Percentiles rank a stretch among this genome's conserved stretches.
Evolutionary conservation across 2,329 filamentous ascomycete species (phyloP).

Genomic region (Dactylellina drechsleri): DNA sequence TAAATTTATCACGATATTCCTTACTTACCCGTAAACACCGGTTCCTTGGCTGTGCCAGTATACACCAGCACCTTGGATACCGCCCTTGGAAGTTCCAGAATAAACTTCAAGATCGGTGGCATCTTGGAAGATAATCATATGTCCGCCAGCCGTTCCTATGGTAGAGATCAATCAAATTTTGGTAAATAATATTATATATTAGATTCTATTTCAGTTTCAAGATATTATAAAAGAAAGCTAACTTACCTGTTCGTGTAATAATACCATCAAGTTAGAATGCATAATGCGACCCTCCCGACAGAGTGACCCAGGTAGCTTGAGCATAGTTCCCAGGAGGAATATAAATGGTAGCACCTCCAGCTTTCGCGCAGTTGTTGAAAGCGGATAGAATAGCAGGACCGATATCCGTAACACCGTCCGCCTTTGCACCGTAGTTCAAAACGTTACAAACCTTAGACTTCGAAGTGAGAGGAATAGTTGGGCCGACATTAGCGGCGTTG

Average conservation of each 20-base stretch:
- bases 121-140: constrained; percentile 46
- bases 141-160: constrained; percentile 36
- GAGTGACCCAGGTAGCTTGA: constrained; percentile 49
- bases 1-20: not conserved
- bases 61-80: constrained; percentile 53
- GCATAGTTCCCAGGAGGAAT: constrained; percentile 44
- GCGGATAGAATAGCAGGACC: constrained; percentile 63
- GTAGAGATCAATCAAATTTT: not conserved
- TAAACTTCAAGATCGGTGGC: constrained; percentile 52
- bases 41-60: constrained; percentile 9
- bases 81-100: constrained; percentile 51
- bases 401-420: constrained; percentile 64
- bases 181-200: no score
- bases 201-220: no score
- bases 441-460: constrained; percentile 64
- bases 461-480: constrained; percentile 56
- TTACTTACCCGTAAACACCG: constrained; percentile 1
- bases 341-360: constrained; percentile 60
- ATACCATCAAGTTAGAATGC: constrained; percentile 54
- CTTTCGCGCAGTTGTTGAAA: constrained; percentile 64
- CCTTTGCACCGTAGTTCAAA: constrained; percentile 64
- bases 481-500: constrained; percentile 56
- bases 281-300: constrained; percentile 43
- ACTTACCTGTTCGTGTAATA: constrained; percentile 39
- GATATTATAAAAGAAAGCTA: no score